Conservation (phyloP, 2,329 filamentous ascomycete species). For the Aphanoascus verrucosus region DNA sequence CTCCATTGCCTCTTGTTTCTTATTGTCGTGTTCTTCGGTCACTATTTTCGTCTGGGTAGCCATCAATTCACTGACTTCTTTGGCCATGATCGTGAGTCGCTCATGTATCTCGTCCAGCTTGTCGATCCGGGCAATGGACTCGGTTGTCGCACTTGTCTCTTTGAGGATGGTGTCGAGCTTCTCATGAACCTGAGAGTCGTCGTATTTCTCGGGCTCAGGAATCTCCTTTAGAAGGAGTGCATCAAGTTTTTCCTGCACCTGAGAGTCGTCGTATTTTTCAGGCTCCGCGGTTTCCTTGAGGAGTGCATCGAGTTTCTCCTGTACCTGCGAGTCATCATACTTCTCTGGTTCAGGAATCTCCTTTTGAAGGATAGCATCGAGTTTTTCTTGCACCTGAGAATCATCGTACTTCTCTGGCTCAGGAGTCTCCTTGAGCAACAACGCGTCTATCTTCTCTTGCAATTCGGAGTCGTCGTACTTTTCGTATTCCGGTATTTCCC, state of each 20-base stretch:
- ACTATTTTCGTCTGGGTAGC: slow-evolving; percentile 64
- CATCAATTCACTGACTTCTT: slow-evolving; percentile 74
- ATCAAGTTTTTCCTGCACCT: slow-evolving; percentile 51
- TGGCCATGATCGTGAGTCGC: slow-evolving; percentile 73
- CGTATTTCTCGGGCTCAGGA: slow-evolving; percentile 43
- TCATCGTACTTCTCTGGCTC: slow-evolving; percentile 45
- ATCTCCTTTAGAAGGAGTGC: slow-evolving; percentile 26
- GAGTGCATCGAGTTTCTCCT: slow-evolving; percentile 48
- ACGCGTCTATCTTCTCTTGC: slow-evolving; percentile 48
- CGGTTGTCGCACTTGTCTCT: slow-evolving; percentile 48
- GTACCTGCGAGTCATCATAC: slow-evolving; percentile 50
- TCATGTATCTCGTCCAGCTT: slow-evolving; percentile 81
- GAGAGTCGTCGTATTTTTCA: slow-evolving; percentile 54
- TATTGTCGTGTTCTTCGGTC: slow-evolving; percentile 64
- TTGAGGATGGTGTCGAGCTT: slow-evolving; percentile 45
- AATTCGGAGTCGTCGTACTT: slow-evolving; percentile 53
- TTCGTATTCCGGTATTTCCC: slow-evolving; percentile 4
- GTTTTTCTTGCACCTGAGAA: slow-evolving; percentile 48
- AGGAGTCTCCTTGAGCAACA: slow-evolving; percentile 30
- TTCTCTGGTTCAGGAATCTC: slow-evolving; percentile 37
- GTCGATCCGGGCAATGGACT: slow-evolving; percentile 63
- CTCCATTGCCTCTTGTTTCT: slow-evolving; percentile 69
- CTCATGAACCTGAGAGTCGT: slow-evolving; percentile 47
- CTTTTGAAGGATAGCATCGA: slow-evolving; percentile 38
- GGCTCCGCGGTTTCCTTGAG: slow-evolving; percentile 17